Base-by-base conservation (phyloP, 441 rosid species). In the Pelargonium myrrhifolium region DNA sequence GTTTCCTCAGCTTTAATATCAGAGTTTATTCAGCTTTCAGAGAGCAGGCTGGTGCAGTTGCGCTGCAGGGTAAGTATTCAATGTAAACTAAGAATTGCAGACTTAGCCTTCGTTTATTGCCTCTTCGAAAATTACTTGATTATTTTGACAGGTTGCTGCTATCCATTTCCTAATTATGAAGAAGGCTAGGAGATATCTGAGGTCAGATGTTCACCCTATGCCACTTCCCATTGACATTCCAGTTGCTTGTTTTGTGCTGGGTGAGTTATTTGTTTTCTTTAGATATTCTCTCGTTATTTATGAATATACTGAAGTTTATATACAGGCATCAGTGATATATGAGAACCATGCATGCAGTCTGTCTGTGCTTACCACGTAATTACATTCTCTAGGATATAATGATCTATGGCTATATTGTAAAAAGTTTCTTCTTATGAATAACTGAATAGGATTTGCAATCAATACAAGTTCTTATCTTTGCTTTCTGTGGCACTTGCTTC, bases 201-300 rank as follows among this genome's bases (percentile, higher is more conserved):
- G 17, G 39, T 74, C 81, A 14, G 72, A 77, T 65, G 74, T 66
- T 67, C 62, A 71, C 59, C 69, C 74, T 35, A 67, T 12, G 66
- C 37, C 74, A 68, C 69, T 72, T 58, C 77, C 28, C 77, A 70
- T 91, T 65, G 80, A 85, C 71, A 87, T 93, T 78, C 90, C 96
- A 55, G 80, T 93, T 66, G 92, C 86, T 59, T 85, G 90, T 65
- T 85, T 93, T 82, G 77, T 85, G 68, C 68, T 93, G 71, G 97
- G 99, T 89, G 80, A 85, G 85, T 73, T 80, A 43, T 66, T 51
- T 67, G 55, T 42, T 53, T 69, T 39, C 37, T 68, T 68, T 39
- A 18, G 15, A 2, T 18, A 53, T 18, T 56, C 28, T 56, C 18
- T 18, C 1, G 3, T 56, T 56, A 4, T 9, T 56, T 56, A 20